Evolutionary conservation across 1,139 yeast species (phyloP).

Genomic region (Geotrichum phurueaensis): DNA sequence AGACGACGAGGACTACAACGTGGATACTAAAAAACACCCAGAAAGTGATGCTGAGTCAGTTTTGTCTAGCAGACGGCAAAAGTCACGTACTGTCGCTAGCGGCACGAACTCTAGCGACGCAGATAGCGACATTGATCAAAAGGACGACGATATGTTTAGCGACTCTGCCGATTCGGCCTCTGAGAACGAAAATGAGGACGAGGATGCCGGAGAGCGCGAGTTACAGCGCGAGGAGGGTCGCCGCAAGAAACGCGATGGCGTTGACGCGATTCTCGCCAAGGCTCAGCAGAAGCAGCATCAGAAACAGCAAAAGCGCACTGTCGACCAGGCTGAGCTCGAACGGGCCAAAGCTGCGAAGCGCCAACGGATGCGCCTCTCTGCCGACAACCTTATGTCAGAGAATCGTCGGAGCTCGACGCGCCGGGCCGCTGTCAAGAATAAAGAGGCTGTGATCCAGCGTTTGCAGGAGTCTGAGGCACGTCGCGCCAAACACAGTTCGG

Average conservation of each 20-base stretch:
- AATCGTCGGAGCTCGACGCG: slow-evolving; percentile 76
- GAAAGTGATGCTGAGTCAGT: neutral
- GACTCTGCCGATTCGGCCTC: slow-evolving; percentile 29
- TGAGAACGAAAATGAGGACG: slow-evolving; percentile 30
- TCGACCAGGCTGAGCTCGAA: slow-evolving; percentile 10
- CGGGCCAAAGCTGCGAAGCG: slow-evolving; percentile 10
- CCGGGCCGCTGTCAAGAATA: slow-evolving; percentile 70
- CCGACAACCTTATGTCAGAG: slow-evolving; percentile 45
- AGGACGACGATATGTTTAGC: slow-evolving; percentile 32
- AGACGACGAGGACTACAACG: slow-evolving; percentile 69
- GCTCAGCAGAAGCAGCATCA: slow-evolving; percentile 9
- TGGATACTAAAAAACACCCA: slow-evolving; percentile 32
- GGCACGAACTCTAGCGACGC: neutral
- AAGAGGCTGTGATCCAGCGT: slow-evolving; percentile 68
- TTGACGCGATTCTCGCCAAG: neutral
- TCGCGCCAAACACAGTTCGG: slow-evolving; percentile 39
- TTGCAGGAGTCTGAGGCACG: slow-evolving; percentile 66
- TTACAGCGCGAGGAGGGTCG: slow-evolving; percentile 30
- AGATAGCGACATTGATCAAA: slow-evolving; percentile 6
- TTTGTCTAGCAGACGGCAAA: neutral
- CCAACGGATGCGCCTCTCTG: slow-evolving; percentile 26
- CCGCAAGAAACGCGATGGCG: slow-evolving; percentile 21
- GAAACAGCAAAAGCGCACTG: slow-evolving; percentile 14
- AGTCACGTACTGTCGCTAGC: neutral
- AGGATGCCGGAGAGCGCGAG: slow-evolving; percentile 36